Conservation (phyloP, 305 asterid species). For the Fraxinus paxiana region DNA sequence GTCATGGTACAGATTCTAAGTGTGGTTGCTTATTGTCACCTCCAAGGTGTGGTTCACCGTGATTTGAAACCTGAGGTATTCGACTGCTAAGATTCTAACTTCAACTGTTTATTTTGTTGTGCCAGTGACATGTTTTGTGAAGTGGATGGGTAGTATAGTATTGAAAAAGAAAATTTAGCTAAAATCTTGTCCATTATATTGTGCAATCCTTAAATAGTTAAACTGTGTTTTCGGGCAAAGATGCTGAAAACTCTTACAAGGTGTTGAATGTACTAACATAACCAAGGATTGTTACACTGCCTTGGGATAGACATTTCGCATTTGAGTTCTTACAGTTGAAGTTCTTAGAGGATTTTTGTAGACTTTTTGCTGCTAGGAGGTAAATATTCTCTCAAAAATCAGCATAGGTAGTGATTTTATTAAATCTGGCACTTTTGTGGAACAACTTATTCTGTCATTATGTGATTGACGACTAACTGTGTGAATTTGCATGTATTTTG, state of each 20-base stretch:
- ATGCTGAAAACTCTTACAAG: not conserved
- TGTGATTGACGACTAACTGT: not conserved
- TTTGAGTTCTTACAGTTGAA: not conserved
- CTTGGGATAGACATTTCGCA: not conserved
- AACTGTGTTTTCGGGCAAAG: not conserved
- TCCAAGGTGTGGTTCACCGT: slow-evolving; percentile 89
- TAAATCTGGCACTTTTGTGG: not conserved
- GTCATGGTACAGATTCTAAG: slow-evolving; percentile 71
- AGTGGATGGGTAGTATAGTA: not conserved
- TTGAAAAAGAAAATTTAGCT: not conserved
- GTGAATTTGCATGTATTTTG: not conserved
- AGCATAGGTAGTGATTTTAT: not conserved
- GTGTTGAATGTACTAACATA: not conserved
- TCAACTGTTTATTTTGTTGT: not conserved
- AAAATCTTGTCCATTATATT: not conserved
- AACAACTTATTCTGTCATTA: not conserved
- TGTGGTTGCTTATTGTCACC: slow-evolving; percentile 72
- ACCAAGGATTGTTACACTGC: not conserved
- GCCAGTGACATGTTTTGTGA: not conserved
- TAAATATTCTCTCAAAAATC: not conserved
- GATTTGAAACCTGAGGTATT: slow-evolving; percentile 85
- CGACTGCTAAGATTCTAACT: not conserved
- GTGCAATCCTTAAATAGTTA: not conserved
- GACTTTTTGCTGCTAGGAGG: not conserved
- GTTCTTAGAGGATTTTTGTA: not conserved